Conservation (phyloP, 805 yeast species). For the Yarrowia alimentaria region DNA sequence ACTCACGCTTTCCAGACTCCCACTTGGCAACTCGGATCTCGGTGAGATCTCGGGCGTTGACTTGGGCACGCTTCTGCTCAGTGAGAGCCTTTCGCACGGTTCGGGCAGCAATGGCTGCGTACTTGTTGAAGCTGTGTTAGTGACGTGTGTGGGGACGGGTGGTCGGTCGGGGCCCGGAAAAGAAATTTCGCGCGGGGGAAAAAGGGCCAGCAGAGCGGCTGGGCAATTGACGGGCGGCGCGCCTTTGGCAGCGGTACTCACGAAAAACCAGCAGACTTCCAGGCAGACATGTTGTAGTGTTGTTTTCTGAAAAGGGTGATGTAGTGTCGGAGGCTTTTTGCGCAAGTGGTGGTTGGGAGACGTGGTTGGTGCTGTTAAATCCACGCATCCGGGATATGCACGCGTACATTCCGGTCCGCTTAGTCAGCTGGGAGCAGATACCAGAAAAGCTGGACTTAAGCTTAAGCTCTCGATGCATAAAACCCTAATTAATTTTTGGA, state of each 20-base stretch:
- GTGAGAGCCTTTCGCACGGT: conserved; percentile 85
- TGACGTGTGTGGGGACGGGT: background rate
- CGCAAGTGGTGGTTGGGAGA: conserved; percentile 13
- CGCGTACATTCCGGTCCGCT: background rate
- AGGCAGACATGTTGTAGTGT: conserved; percentile 40
- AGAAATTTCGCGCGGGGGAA: no score
- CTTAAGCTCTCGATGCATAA: conserved; percentile 21
- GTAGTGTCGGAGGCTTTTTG: conserved; percentile 25
- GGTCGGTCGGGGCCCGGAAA: background rate
- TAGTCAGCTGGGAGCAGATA: no score
- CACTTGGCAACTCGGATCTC: conserved; percentile 73
- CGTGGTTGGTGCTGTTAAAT: conserved; percentile 28
- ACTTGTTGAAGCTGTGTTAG: conserved; percentile 66
- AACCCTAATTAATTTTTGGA: conserved; percentile 10
- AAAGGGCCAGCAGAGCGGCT: no score
- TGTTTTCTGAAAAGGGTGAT: conserved; percentile 26
- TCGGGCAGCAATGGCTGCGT: conserved; percentile 85
- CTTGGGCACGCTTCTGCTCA: conserved; percentile 73
- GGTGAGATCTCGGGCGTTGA: conserved; percentile 63
- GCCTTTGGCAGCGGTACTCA: conserved; percentile 31
- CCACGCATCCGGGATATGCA: background rate
- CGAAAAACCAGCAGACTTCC: conserved; percentile 41
- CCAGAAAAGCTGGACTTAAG: conserved; percentile 2
- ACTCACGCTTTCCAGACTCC: conserved; percentile 57
- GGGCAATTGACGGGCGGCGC: conserved; percentile 15